These are phyloP conservation scores for Saccharomyces hybrid DNA, from an alignment of 1,139 yeast genomes.

Conservation along the genomic window DNA sequence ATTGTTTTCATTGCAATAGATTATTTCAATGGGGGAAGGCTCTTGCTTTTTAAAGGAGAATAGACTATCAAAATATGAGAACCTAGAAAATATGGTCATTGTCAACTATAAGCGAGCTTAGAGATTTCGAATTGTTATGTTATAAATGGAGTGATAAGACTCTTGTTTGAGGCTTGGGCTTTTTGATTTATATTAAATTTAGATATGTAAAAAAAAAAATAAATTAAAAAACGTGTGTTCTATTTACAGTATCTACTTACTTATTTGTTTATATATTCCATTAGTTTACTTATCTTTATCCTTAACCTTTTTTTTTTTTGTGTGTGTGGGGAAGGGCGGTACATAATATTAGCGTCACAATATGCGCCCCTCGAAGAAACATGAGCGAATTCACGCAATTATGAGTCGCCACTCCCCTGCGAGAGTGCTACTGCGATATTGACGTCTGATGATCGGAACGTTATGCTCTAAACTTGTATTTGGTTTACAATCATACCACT, in stretches of 20 bases:
- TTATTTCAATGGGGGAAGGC: not conserved
- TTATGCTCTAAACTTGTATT: constrained; percentile 4
- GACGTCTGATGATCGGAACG: constrained; percentile 5
- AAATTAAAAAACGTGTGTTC: not conserved
- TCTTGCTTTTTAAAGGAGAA: not conserved
- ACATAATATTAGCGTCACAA: not conserved
- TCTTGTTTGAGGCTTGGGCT: not conserved
- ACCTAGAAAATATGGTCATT: not conserved
- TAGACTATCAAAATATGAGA: not conserved
- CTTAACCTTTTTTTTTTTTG: constrained; percentile 1
- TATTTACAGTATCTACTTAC: not conserved
- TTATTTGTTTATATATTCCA: not conserved
- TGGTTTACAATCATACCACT: constrained; percentile 3
- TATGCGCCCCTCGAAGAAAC: not conserved
- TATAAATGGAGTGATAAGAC: not conserved
- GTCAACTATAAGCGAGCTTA: not conserved
- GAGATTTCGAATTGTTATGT: not conserved
- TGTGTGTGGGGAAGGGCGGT: constrained; percentile 1
- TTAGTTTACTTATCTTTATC: not conserved
- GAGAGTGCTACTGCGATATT: constrained; percentile 2
- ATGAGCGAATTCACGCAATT: not conserved
- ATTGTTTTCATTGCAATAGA: constrained; percentile 10
- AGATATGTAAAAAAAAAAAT: not conserved
- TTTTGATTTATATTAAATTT: not conserved
- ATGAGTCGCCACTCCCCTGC: constrained; percentile 4